Conservation (phyloP, 1,139 yeast species). For the Kluyveromyces marxianus region DNA sequence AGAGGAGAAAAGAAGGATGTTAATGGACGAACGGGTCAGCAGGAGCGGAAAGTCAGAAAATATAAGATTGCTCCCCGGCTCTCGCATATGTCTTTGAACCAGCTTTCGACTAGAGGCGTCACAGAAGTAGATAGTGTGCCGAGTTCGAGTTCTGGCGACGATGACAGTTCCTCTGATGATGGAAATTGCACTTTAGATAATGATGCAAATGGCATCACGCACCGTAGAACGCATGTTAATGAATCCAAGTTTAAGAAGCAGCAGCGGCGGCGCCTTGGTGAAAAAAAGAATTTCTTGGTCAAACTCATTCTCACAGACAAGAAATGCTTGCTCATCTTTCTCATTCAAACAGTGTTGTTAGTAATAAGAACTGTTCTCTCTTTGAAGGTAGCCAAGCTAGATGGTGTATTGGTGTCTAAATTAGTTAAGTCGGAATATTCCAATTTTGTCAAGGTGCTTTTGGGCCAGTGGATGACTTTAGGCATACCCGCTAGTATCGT, state of each 20-base stretch:
- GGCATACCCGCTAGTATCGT: constrained; percentile 85
- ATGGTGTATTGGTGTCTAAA: constrained; percentile 79
- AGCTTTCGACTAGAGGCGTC: background rate
- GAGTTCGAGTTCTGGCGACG: constrained; percentile 3
- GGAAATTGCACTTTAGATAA: constrained; percentile 6
- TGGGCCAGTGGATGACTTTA: constrained; percentile 73
- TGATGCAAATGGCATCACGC: background rate
- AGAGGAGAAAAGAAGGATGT: background rate
- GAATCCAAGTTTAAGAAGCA: constrained; percentile 1
- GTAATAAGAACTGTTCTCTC: constrained; percentile 68
- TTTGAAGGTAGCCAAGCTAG: constrained; percentile 76
- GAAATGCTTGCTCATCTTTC: constrained; percentile 32
- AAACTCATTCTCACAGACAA: constrained; percentile 24
- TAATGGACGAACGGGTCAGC: background rate
- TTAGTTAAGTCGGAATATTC: constrained; percentile 65
- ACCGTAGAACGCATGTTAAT: background rate
- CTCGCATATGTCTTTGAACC: constrained; percentile 4
- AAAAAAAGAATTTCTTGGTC: constrained; percentile 16
- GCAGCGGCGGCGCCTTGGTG: constrained; percentile 2
- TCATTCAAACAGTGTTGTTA: constrained; percentile 53
- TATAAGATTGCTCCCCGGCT: constrained; percentile 1
- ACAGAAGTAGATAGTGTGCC: constrained; percentile 1
- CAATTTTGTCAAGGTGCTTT: constrained; percentile 49
- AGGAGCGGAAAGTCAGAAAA: constrained; percentile 3
- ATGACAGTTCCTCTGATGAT: constrained; percentile 7